A percentile compares a stretch with the other conserved stretches of the same genome.
Evolutionary conservation across 306 rosid species (phyloP).

Genomic region (Crotalaria pallida): DNA sequence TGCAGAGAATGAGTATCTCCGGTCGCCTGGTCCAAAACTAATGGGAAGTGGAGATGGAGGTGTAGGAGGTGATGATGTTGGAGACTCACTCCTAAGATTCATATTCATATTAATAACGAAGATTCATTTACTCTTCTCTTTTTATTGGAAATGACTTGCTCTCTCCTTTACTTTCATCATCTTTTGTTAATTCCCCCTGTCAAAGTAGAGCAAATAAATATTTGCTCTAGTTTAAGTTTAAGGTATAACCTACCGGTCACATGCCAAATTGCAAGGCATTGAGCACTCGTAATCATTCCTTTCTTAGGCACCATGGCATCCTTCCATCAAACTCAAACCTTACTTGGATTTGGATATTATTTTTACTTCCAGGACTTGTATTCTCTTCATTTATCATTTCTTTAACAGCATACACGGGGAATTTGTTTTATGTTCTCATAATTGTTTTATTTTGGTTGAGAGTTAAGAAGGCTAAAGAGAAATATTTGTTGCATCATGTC

Average conservation of each 20-base stretch:
- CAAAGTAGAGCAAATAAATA: background rate
- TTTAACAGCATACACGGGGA: too few relatives aligned
- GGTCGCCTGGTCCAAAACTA: constrained; percentile 64
- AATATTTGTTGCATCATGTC: too few relatives aligned
- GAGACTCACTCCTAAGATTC: constrained; percentile 29
- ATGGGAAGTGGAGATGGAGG: constrained; percentile 82
- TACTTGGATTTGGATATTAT: background rate
- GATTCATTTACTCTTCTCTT: constrained; percentile 14
- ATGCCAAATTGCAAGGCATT: constrained; percentile 16
- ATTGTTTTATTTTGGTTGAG: too few relatives aligned
- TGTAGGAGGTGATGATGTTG: constrained; percentile 75
- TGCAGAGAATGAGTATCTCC: constrained; percentile 47
- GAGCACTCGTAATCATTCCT: constrained; percentile 2
- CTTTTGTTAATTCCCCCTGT: background rate
- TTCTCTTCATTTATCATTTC: too few relatives aligned
- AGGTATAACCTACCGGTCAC: constrained; percentile 58
- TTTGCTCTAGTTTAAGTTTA: constrained; percentile 25
- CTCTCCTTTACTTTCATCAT: constrained; percentile 8
- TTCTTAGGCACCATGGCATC: background rate
- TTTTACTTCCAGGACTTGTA: too few relatives aligned
- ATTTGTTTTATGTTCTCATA: too few relatives aligned
- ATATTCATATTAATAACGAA: constrained; percentile 4
- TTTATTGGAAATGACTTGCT: too few relatives aligned
- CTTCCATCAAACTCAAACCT: background rate
- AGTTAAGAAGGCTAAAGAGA: too few relatives aligned